These are phyloP conservation scores for Aspergillus terreus DNA, from an alignment of 2,329 filamentous ascomycete genomes.

Conservation along the genomic window DNA sequence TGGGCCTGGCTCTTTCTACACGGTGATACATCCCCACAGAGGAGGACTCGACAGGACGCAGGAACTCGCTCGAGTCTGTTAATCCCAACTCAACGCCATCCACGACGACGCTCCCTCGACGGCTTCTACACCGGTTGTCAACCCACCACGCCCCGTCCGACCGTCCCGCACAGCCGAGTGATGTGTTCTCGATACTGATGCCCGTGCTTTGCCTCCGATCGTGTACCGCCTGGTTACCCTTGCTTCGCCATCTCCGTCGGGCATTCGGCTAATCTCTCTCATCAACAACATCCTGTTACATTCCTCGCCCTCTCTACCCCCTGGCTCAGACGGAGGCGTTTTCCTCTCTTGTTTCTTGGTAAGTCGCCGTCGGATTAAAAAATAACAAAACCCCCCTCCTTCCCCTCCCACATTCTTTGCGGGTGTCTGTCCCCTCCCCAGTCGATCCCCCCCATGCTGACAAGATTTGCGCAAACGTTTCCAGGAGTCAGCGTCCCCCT, in stretches of 20 bases:
- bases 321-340: conserved; percentile 9
- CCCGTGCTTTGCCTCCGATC: conserved; percentile 15
- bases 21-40: not conserved
- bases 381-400: not conserved
- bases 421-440: not conserved
- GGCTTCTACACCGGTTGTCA: conserved; percentile 9
- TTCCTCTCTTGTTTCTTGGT: conserved; percentile 3
- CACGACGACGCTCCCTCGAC: conserved; percentile 13
- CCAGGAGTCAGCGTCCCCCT: conserved; percentile 15
- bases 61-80: conserved; percentile 16
- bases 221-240: conserved; percentile 19
- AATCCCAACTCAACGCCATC: not conserved
- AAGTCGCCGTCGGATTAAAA: conserved; percentile 2
- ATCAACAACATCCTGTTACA: conserved; percentile 15
- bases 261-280: conserved; percentile 16
- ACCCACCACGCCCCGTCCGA: conserved; percentile 1
- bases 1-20: conserved; percentile 1
- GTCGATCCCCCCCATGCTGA: conserved; percentile 15
- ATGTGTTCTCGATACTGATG: conserved; percentile 19
- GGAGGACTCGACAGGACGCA: conserved; percentile 10
- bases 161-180: conserved; percentile 10
- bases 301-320: conserved; percentile 8
- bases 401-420: not conserved
- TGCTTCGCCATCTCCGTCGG: conserved; percentile 20
- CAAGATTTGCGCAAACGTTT: conserved; percentile 15